A percentile compares a stretch with the other conserved stretches of the same genome.
Evolutionary conservation across 495 filamentous ascomycete species (phyloP).

Genomic region (Aspergillus avenaceus): DNA sequence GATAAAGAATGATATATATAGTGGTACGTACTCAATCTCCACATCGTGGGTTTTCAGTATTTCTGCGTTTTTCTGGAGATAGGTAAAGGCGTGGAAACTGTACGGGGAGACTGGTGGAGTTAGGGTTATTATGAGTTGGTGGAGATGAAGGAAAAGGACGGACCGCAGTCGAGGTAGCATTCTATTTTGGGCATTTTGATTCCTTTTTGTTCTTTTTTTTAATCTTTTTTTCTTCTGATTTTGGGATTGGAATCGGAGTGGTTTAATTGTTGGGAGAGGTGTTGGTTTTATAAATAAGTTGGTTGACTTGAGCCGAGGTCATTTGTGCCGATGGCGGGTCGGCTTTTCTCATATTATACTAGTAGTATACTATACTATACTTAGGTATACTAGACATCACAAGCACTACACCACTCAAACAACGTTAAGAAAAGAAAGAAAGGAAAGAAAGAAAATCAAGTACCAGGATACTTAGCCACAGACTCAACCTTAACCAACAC

Average conservation of each 20-base stretch:
- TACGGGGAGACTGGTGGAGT: conserved; percentile 57
- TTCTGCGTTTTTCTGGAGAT: conserved; percentile 51
- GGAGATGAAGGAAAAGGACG: background rate
- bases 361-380: too few species aligned
- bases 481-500: conserved; percentile 31
- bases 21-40: conserved; percentile 51
- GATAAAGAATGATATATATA: background rate
- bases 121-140: background rate
- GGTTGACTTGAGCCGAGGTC: conserved; percentile 8
- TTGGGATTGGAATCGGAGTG: too few species aligned
- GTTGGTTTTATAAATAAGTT: background rate
- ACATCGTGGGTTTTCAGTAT: conserved; percentile 53
- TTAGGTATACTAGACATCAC: too few species aligned
- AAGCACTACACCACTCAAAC: too few species aligned
- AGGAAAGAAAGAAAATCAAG: background rate
- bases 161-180: conserved; percentile 57
- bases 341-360: too few species aligned
- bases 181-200: too few species aligned
- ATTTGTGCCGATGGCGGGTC: conserved; percentile 2
- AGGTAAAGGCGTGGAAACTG: conserved; percentile 59
- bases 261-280: background rate
- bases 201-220: too few species aligned
- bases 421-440: too few species aligned
- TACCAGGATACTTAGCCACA: conserved; percentile 20
- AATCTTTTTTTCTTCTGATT: conserved; percentile 35